These are phyloP conservation scores for Albatrellus ellisii DNA, from an alignment of 768 basidiomycete genomes.

Conservation along the genomic window DNA sequence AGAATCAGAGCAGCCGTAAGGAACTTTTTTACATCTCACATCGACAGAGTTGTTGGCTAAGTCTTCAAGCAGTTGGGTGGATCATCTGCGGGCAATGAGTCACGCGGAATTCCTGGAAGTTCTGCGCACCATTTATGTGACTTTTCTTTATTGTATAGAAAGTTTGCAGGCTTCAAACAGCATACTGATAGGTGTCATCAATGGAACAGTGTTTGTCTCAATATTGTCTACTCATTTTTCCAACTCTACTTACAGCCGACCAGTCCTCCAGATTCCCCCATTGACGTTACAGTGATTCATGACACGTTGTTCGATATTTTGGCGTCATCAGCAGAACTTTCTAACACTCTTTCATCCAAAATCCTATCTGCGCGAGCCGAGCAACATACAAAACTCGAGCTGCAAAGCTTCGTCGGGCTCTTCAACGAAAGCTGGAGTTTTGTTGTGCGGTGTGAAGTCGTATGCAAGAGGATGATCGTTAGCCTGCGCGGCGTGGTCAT, in stretches of 20 bases:
- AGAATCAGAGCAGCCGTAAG: constrained; percentile 7
- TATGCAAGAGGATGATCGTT: constrained; percentile 87
- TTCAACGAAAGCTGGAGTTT: constrained; percentile 87
- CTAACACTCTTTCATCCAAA: constrained; percentile 72
- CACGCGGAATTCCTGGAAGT: constrained; percentile 56
- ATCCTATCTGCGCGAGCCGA: constrained; percentile 68
- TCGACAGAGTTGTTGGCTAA: constrained; percentile 17
- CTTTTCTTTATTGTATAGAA: constrained; percentile 51
- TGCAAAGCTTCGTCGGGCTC: constrained; percentile 65
- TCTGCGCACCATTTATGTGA: constrained; percentile 46
- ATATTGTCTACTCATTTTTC: constrained; percentile 2
- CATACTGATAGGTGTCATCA: constrained; percentile 46
- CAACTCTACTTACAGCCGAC: background rate
- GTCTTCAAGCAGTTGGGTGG: constrained; percentile 35
- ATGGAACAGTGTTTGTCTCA: constrained; percentile 31
- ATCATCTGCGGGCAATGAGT: constrained; percentile 49
- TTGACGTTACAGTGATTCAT: constrained; percentile 32
- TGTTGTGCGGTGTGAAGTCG: constrained; percentile 75
- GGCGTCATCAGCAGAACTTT: constrained; percentile 70
- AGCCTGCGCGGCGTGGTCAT: constrained; percentile 79
- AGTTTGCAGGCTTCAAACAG: constrained; percentile 49
- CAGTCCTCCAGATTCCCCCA: constrained; percentile 27
- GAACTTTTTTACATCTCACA: background rate
- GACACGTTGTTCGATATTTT: constrained; percentile 70
- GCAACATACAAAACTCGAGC: constrained; percentile 57